These are phyloP conservation scores for Alternaria sp. DNA, from an alignment of 2,329 filamentous ascomycete genomes.

Conservation along the genomic window DNA sequence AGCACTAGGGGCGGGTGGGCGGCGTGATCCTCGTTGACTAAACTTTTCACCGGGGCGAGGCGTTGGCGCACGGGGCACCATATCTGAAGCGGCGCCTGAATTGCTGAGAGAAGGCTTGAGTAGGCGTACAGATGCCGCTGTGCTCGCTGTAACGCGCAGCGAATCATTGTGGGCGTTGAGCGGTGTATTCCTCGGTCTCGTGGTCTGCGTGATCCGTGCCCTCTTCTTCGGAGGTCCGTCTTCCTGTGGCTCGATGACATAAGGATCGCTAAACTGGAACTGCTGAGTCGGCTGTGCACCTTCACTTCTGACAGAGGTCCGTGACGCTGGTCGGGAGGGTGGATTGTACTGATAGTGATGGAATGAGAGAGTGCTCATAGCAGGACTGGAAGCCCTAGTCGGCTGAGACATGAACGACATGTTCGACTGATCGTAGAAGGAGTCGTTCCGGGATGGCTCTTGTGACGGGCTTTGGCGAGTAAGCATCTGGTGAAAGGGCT, in stretches of 20 bases:
- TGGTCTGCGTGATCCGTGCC: constrained; percentile 75
- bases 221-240: constrained; percentile 74
- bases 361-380: constrained; percentile 50
- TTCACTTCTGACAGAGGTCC: constrained; percentile 47
- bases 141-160: constrained; percentile 87
- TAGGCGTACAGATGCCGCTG: constrained; percentile 82
- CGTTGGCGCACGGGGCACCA: constrained; percentile 77
- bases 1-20: constrained; percentile 52
- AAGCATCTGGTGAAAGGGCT: constrained; percentile 48
- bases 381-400: constrained; percentile 55
- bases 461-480: constrained; percentile 38
- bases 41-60: constrained; percentile 65
- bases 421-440: constrained; percentile 34
- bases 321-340: constrained; percentile 48
- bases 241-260: constrained; percentile 43
- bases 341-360: constrained; percentile 39
- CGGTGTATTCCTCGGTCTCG: constrained; percentile 72
- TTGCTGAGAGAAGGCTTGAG: constrained; percentile 73
- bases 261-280: constrained; percentile 26
- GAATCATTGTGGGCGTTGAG: constrained; percentile 80
- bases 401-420: constrained; percentile 38
- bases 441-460: constrained; percentile 32
- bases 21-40: constrained; percentile 35
- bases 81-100: constrained; percentile 66
- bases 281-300: constrained; percentile 25